phyloP scores from a whole-genome alignment of 441 rosid genomes.

The Populus hybrid region DNA sequence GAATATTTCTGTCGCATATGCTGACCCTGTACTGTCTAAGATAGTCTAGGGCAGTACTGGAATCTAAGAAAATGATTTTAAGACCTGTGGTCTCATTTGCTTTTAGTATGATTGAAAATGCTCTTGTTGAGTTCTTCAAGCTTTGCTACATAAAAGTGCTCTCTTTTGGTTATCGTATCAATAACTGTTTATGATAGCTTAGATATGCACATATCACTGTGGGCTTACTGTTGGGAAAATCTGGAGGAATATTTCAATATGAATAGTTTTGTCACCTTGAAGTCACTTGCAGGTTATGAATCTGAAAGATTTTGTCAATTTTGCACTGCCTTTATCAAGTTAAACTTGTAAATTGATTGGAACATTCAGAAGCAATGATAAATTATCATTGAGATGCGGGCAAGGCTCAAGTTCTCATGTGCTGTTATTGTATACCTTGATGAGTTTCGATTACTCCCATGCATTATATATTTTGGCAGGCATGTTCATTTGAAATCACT shows the following conservation, averaged over 20 bases:
- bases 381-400: too few species aligned
- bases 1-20: constrained; percentile 11
- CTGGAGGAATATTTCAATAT: too few species aligned
- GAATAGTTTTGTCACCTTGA: neutral
- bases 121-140: too few species aligned
- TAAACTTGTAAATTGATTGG: too few species aligned
- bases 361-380: too few species aligned
- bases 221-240: neutral
- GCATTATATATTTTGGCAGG: neutral
- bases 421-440: too few species aligned
- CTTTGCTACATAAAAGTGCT: neutral
- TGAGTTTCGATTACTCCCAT: neutral
- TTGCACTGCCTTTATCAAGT: neutral
- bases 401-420: too few species aligned
- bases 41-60: neutral
- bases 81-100: neutral
- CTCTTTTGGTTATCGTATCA: neutral
- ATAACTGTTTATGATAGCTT: neutral
- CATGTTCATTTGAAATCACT: neutral
- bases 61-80: constrained; percentile 4
- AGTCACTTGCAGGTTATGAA: neutral
- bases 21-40: constrained; percentile 22
- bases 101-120: neutral
- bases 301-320: neutral
- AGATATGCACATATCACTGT: neutral